phyloP scores from a whole-genome alignment of 495 filamentous ascomycete species.

The Daldinia grandis region DNA sequence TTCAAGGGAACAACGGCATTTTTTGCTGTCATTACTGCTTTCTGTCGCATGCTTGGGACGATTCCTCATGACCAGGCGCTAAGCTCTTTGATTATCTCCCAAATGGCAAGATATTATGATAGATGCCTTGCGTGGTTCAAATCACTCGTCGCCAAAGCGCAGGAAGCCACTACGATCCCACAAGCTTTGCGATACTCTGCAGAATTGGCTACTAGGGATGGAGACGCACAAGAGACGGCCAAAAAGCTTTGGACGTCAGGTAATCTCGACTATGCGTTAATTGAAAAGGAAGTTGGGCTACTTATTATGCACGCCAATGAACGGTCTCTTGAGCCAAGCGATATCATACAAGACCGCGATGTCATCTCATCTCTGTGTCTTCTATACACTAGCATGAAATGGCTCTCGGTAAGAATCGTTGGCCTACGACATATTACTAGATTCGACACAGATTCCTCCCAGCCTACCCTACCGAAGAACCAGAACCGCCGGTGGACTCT shows the following conservation, averaged over 20 bases:
- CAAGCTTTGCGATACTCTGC: slow-evolving; percentile 74
- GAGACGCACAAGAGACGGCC: slow-evolving; percentile 72
- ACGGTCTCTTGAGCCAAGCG: slow-evolving; percentile 70
- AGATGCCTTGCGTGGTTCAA: slow-evolving; percentile 92
- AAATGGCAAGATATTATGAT: slow-evolving; percentile 90
- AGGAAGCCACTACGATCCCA: slow-evolving; percentile 50
- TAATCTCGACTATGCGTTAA: slow-evolving; percentile 50
- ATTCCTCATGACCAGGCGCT: slow-evolving; percentile 98
- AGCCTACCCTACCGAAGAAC: slow-evolving; percentile 55
- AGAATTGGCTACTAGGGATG: slow-evolving; percentile 67
- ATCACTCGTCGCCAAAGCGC: slow-evolving; percentile 66
- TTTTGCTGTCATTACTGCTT: slow-evolving; percentile 83
- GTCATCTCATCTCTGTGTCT: slow-evolving; percentile 83
- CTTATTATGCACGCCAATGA: slow-evolving; percentile 72
- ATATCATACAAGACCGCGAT: slow-evolving; percentile 90
- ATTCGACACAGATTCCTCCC: slow-evolving; percentile 62
- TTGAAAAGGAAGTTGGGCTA: slow-evolving; percentile 72
- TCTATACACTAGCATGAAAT: slow-evolving; percentile 96
- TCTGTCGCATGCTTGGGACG: slow-evolving; percentile 93
- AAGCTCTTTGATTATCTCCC: slow-evolving; percentile 84
- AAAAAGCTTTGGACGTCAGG: slow-evolving; percentile 68
- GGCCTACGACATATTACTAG: slow-evolving; percentile 77
- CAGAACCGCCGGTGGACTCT: slow-evolving; percentile 82
- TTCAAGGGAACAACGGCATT: slow-evolving; percentile 94
- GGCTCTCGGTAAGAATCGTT: slow-evolving; percentile 82